A percentile compares a stretch with the other conserved stretches of the same genome.
Conservation (phyloP, 176 grass and related monocot genomes). For the Tillandsia fasciculata region DNA sequence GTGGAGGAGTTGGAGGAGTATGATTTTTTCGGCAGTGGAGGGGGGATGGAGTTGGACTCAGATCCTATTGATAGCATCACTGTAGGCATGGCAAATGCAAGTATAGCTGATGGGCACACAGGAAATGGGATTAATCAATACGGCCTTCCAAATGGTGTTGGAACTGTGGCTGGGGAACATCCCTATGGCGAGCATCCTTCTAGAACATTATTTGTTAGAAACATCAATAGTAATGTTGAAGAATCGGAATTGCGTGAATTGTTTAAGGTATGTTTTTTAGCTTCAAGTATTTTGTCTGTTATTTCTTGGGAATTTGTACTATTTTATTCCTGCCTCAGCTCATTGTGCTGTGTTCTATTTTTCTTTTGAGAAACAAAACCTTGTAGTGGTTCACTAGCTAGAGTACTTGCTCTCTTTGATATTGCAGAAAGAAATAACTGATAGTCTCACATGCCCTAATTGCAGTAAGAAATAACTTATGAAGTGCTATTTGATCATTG, state of each 20-base stretch:
- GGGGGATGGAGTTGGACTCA: slow-evolving; percentile 81
- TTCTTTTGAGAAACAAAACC: too few relatives aligned
- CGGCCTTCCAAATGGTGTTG: slow-evolving; percentile 38
- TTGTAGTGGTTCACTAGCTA: too few relatives aligned
- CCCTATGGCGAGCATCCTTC: slow-evolving; percentile 91
- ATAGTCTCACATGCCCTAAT: too few relatives aligned
- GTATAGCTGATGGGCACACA: slow-evolving; percentile 44
- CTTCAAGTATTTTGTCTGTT: background rate
- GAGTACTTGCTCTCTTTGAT: too few relatives aligned
- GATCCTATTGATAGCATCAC: slow-evolving; percentile 63
- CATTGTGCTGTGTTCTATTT: too few relatives aligned
- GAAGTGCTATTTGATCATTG: too few relatives aligned
- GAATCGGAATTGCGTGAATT: slow-evolving; percentile 69
- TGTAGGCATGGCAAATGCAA: slow-evolving; percentile 37
- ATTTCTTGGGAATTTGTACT: too few relatives aligned
- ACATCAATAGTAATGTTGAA: slow-evolving; percentile 98
- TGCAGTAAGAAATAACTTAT: too few relatives aligned
- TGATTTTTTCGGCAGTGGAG: slow-evolving; percentile 72
- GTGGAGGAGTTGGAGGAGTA: slow-evolving; percentile 71
- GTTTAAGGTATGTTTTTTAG: slow-evolving; percentile 70
- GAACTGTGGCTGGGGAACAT: slow-evolving; percentile 74
- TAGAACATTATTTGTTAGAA: slow-evolving; percentile 94
- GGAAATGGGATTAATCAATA: slow-evolving; percentile 58
- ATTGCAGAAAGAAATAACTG: too few relatives aligned
- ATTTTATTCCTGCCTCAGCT: too few relatives aligned